phyloP scores from a whole-genome alignment of 2,329 filamentous ascomycete genomes.

The Exophiala sp. region DNA sequence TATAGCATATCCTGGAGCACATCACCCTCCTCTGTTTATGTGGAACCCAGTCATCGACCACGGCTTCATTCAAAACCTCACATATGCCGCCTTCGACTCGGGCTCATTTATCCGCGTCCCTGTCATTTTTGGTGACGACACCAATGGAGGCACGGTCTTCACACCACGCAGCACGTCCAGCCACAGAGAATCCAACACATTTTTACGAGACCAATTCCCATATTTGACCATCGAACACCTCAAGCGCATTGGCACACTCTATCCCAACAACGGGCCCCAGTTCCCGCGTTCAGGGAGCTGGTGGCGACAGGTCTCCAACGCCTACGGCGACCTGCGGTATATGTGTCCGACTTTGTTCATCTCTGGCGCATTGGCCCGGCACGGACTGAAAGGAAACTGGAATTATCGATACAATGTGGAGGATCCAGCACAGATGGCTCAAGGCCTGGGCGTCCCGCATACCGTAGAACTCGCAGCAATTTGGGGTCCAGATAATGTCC shows the following conservation, averaged over 20 bases:
- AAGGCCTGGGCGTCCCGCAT: slow-evolving; percentile 60
- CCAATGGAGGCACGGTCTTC: slow-evolving; percentile 62
- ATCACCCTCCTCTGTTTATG: slow-evolving; percentile 43
- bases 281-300: slow-evolving; percentile 49
- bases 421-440: slow-evolving; percentile 48
- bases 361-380: slow-evolving; percentile 38
- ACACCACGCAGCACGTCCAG: slow-evolving; percentile 47
- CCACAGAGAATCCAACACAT: slow-evolving; percentile 47
- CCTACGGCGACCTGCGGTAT: slow-evolving; percentile 61
- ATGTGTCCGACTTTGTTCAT: slow-evolving; percentile 58
- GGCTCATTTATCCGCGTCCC: slow-evolving; percentile 50
- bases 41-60: slow-evolving; percentile 49
- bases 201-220: slow-evolving; percentile 55
- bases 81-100: slow-evolving; percentile 44
- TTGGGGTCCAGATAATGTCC: slow-evolving; percentile 57
- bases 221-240: slow-evolving; percentile 49
- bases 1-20: slow-evolving; percentile 43
- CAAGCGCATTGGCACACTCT: slow-evolving; percentile 48
- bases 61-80: slow-evolving; percentile 48
- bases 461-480: slow-evolving; percentile 62
- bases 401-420: slow-evolving; percentile 66
- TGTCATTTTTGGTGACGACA: slow-evolving; percentile 54
- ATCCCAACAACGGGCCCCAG: slow-evolving; percentile 46
- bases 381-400: slow-evolving; percentile 44
- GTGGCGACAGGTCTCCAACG: slow-evolving; percentile 54